phyloP scores from a whole-genome alignment of 2,329 filamentous ascomycete species.

The Fusarium succisae region DNA sequence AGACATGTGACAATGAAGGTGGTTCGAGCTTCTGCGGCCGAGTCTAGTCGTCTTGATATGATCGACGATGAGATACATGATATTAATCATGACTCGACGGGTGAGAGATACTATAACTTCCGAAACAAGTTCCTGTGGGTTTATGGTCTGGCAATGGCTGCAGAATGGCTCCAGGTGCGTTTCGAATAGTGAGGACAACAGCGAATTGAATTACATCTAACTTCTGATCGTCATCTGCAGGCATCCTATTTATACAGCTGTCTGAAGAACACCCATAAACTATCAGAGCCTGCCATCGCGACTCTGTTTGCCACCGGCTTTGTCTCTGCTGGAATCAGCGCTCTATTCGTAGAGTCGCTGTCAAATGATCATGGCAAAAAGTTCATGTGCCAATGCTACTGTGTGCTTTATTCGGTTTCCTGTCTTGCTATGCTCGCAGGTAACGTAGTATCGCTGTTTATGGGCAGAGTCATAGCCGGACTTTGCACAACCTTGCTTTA shows the following conservation, averaged over 20 bases:
- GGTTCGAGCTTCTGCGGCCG: neutral
- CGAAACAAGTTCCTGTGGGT: neutral
- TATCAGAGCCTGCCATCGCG: neutral
- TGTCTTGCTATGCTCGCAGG: neutral
- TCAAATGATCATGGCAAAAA: neutral
- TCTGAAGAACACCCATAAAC: neutral
- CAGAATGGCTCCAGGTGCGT: neutral
- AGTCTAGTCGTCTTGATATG: neutral
- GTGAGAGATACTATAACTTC: neutral
- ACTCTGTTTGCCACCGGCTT: neutral
- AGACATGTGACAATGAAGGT: neutral
- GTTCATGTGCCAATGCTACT: neutral
- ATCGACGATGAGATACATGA: conserved; percentile 1
- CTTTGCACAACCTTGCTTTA: neutral
- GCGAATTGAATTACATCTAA: accelerated
- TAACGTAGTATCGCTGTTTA: accelerated
- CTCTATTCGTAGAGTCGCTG: neutral
- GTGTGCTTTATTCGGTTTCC: accelerated
- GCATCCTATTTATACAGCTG: neutral
- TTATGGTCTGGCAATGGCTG: neutral
- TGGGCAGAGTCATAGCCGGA: neutral
- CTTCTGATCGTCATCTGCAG: too few species aligned
- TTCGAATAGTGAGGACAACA: accelerated
- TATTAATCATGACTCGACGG: neutral
- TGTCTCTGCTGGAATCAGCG: neutral